These are phyloP conservation scores for Metschnikowia anglica DNA, from an alignment of 805 yeast species.

Conservation along the genomic window DNA sequence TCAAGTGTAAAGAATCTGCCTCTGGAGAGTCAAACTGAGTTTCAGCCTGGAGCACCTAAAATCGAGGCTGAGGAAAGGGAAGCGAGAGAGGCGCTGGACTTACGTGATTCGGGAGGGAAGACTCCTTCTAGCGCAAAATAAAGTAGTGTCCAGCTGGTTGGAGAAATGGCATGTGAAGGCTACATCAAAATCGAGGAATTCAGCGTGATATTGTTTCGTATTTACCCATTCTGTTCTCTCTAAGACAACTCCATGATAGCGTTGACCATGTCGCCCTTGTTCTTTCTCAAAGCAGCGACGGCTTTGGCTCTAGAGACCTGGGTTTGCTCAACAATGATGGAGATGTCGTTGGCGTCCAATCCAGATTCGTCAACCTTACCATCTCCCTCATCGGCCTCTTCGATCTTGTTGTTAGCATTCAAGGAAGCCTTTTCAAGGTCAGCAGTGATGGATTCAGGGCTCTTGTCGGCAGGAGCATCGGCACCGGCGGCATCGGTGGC, in stretches of 20 bases:
- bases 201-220: background rate
- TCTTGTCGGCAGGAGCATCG: slow-evolving; percentile 46
- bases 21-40: no score
- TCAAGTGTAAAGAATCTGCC: no score
- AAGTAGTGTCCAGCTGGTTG: no score
- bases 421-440: slow-evolving; percentile 72
- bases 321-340: slow-evolving; percentile 88
- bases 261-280: slow-evolving; percentile 92
- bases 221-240: no score
- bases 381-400: slow-evolving; percentile 59
- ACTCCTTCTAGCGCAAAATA: no score
- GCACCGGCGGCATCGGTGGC: slow-evolving; percentile 43
- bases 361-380: slow-evolving; percentile 85
- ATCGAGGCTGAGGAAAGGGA: no score
- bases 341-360: slow-evolving; percentile 75
- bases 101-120: no score
- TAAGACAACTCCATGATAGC: slow-evolving; percentile 82
- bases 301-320: slow-evolving; percentile 88
- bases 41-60: no score
- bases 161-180: no score
- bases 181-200: background rate
- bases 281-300: slow-evolving; percentile 81
- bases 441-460: slow-evolving; percentile 78
- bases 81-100: no score
- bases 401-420: slow-evolving; percentile 42